phyloP scores from a whole-genome alignment of 2,329 filamentous ascomycete genomes.

The Fonsecaea pedrosoi region DNA sequence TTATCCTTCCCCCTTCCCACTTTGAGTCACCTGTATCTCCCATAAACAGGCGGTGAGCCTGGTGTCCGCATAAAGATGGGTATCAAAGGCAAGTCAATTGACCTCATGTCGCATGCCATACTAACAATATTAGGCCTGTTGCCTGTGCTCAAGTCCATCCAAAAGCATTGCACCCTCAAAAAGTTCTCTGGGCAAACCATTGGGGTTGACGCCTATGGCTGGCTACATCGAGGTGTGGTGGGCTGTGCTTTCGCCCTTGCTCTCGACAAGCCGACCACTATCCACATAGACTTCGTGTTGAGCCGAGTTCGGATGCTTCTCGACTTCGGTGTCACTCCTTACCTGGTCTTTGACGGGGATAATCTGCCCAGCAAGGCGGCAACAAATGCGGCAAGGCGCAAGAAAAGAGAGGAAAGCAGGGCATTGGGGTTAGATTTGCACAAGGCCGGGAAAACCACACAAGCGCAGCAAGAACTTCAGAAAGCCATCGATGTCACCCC shows the following conservation, averaged over 20 bases:
- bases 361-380: slow-evolving; percentile 90
- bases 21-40: not conserved
- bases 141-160: slow-evolving; percentile 93
- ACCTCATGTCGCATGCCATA: not conserved
- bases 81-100: slow-evolving; percentile 49
- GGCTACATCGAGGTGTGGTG: slow-evolving; percentile 92
- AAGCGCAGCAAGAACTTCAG: slow-evolving; percentile 85
- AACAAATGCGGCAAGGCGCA: slow-evolving; percentile 80
- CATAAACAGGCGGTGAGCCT: slow-evolving; percentile 33
- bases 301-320: slow-evolving; percentile 90
- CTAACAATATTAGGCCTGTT: slow-evolving; percentile 69
- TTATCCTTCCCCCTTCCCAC: not conserved
- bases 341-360: slow-evolving; percentile 95
- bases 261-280: slow-evolving; percentile 83
- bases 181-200: slow-evolving; percentile 87
- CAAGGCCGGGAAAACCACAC: slow-evolving; percentile 77
- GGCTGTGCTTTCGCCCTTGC: slow-evolving; percentile 91
- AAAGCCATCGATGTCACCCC: slow-evolving; percentile 96
- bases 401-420: slow-evolving; percentile 77
- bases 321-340: slow-evolving; percentile 92
- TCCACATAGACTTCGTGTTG: slow-evolving; percentile 91
- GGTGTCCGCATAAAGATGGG: slow-evolving; percentile 45
- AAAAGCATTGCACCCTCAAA: slow-evolving; percentile 84
- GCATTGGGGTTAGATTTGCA: slow-evolving; percentile 78
- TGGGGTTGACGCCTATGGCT: slow-evolving; percentile 96